These are phyloP conservation scores for Neofusicoccum ribis DNA, from an alignment of 2,329 filamentous ascomycete genomes.

Conservation along the genomic window DNA sequence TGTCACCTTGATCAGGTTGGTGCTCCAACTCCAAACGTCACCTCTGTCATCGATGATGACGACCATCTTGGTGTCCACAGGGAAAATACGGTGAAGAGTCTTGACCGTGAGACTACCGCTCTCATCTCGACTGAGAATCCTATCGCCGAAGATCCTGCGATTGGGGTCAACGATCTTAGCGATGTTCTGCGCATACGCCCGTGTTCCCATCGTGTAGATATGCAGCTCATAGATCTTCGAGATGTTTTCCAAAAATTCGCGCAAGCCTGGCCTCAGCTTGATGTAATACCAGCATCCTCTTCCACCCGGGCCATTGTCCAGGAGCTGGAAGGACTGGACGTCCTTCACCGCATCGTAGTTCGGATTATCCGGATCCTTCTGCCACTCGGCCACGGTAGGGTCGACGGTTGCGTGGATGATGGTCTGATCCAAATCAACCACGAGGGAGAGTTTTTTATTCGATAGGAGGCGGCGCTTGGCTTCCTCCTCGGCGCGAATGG, in stretches of 20 bases:
- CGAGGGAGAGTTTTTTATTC: constrained; percentile 82
- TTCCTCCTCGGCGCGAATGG: constrained; percentile 79
- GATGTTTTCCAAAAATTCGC: constrained; percentile 75
- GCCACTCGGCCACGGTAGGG: constrained; percentile 94
- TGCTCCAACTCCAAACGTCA: constrained; percentile 92
- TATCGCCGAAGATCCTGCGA: constrained; percentile 84
- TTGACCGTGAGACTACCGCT: constrained; percentile 92
- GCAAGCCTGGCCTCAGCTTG: constrained; percentile 87
- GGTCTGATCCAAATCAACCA: constrained; percentile 96
- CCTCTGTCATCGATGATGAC: constrained; percentile 97
- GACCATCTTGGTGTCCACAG: constrained; percentile 97
- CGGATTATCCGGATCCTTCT: constrained; percentile 80
- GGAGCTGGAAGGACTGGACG: constrained; percentile 82
- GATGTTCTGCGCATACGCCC: constrained; percentile 91
- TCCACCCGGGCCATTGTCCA: constrained; percentile 70
- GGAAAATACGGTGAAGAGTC: constrained; percentile 86
- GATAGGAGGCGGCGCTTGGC: constrained; percentile 79
- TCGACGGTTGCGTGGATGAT: constrained; percentile 98
- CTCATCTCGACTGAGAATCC: constrained; percentile 94
- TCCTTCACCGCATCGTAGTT: constrained; percentile 91
- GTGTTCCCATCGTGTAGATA: constrained; percentile 98
- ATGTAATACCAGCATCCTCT: constrained; percentile 95
- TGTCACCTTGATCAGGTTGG: constrained; percentile 90
- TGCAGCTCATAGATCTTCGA: constrained; percentile 88
- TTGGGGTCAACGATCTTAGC: constrained; percentile 91